Percentiles rank a stretch among this genome's conserved stretches.
Evolutionary conservation across 202 grass and related monocot genomes (phyloP).

Genomic region (Miscanthus sacchariflorus): DNA sequence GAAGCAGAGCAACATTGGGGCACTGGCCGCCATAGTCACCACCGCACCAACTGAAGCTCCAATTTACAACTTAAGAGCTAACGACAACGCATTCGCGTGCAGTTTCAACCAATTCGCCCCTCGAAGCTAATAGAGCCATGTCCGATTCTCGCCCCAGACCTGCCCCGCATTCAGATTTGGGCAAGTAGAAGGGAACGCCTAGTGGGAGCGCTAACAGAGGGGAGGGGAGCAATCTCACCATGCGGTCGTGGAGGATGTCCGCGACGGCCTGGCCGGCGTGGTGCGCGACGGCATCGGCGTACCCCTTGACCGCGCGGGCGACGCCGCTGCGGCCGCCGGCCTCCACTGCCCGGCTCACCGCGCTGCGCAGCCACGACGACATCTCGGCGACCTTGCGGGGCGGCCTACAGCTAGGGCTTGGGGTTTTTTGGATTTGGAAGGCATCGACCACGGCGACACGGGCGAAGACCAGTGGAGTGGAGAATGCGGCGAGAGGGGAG

Average conservation of each 20-base stretch:
- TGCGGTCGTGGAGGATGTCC: conserved; percentile 86
- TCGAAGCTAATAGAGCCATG: background rate
- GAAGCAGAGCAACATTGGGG: conserved; percentile 5
- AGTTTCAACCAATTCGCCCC: background rate
- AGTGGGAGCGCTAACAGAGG: background rate
- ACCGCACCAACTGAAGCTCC: conserved; percentile 1
- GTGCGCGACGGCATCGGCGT: conserved; percentile 90
- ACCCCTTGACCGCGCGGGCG: conserved; percentile 86
- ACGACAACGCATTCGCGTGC: background rate
- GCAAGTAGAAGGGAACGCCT: background rate
- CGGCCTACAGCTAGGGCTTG: background rate
- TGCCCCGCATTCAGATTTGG: conserved; percentile 17
- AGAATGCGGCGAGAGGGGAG: background rate
- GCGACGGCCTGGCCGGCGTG: conserved; percentile 95
- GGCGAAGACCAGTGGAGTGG: conserved; percentile 24
- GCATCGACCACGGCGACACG: conserved; percentile 37
- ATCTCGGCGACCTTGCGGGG: conserved; percentile 33
- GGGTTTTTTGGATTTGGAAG: conserved; percentile 30
- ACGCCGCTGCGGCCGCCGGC: conserved; percentile 82
- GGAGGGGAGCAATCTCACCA: conserved; percentile 51
- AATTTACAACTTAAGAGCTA: background rate
- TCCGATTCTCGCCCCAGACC: background rate
- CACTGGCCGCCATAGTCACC: background rate
- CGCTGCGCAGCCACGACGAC: conserved; percentile 94
- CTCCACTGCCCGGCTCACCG: conserved; percentile 86